Conservation (phyloP, 768 basidiomycete genomes). For the Agrocybe pediades region DNA sequence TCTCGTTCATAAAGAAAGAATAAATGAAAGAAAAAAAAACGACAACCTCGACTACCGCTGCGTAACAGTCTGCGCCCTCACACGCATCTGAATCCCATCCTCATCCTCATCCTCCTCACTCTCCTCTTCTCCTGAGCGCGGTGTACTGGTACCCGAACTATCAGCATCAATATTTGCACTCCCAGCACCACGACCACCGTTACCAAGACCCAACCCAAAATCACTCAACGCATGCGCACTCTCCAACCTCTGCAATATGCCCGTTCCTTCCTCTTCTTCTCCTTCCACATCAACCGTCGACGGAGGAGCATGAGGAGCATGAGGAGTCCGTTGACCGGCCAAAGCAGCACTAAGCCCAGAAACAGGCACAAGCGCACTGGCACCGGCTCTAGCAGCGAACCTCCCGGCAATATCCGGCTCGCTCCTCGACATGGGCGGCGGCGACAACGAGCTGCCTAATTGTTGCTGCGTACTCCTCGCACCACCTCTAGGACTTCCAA, state of each 20-base stretch:
- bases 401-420: neutral
- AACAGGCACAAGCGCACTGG: no score
- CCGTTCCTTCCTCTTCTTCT: neutral
- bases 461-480: neutral
- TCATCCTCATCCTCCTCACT: slow-evolving; percentile 3
- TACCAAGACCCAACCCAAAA: neutral
- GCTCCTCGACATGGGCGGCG: neutral
- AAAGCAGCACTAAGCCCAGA: neutral
- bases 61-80: slow-evolving; percentile 1
- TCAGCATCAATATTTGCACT: neutral
- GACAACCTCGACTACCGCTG: neutral
- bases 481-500: neutral
- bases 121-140: neutral
- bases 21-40: neutral
- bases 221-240: neutral
- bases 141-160: neutral
- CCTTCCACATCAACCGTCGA: neutral
- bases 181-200: neutral
- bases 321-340: neutral
- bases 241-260: slow-evolving; percentile 5
- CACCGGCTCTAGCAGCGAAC: neutral
- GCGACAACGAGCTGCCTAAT: neutral
- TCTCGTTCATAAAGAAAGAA: neutral
- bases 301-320: neutral
- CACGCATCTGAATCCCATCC: slow-evolving; percentile 1